Base-by-base conservation (phyloP, 208 protist species). In the Acanthamoeba divionensis region DNA sequence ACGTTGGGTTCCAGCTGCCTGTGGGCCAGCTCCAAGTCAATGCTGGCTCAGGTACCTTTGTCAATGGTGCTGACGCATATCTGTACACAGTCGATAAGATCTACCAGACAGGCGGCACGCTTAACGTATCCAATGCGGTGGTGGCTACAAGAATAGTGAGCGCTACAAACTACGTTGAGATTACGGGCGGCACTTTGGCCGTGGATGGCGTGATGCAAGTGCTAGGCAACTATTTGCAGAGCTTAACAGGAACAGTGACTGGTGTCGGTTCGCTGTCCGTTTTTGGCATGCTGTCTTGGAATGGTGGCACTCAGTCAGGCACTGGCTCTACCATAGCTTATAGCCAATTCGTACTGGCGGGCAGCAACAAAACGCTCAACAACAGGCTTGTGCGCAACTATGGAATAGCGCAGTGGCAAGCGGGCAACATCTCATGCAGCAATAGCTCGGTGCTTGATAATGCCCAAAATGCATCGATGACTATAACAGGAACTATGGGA, bases 91-190 rank as follows among this genome's bases (percentile, higher is more conserved):
- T 85, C 33, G 52, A 44, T 48, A 31, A 48, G 52, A 85, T 85
- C 50, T 48, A 66, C 7, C 75, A 63, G 48, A 48, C 60, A 54
- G 75, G 75, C 75, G 75, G 75, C 50, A 45, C 13, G 52, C 44
- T 85, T 54, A 85, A 36, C 26, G 75, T 63, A n/a, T n/a, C n/a
- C n/a, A n/a, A n/a, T n/a, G n/a, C n/a, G n/a, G 69, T 79, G 69
- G 45, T 57, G 69, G 2, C 69, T 48, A 48, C 45, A 15, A 24
- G 3, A n/a, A 54, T 85, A 15, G 52, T 15, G 52, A 57, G 15
- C 52, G 52, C 75, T 38, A 18, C 15, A 12, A 26, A 31, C 9
- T 85, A 29, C 21, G 75, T 85, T 15, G 48, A 44, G 52, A 85
- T 85, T 54, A 85, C 75, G n/a, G n/a, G 48, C 48, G 75, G 75